Base-by-base conservation (phyloP, 2,329 filamentous ascomycete genomes). In the Bipolaris zeicola region DNA sequence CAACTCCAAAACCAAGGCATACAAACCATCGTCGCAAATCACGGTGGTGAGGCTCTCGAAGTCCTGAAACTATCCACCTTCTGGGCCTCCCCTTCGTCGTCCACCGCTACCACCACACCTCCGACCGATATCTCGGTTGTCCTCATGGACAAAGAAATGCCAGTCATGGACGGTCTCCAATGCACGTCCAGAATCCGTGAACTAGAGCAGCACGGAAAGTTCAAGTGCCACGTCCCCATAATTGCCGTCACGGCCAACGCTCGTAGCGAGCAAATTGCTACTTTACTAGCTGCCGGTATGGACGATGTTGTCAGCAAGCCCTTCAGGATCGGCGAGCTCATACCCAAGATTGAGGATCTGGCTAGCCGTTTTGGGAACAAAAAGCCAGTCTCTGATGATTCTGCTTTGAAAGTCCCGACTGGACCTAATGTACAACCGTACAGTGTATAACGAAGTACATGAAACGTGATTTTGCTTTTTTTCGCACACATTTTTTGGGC, bases 241-340 rank as follows among this genome's bases (percentile, higher is more conserved):
- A 77, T 78, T 26, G 76, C 76, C 0, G 76, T 78, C 16, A 78
- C 76, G 10, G 76, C 76, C 7, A 78, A 78, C 50, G 76, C 76
- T 28, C 52, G 76, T 2, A 70, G 67, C 31, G 76, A 77, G 58
- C 76, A 78, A 61, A 77, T 78, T 43, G 68, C 70, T 3, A 74
- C 75, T 5, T 61, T 78, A 22, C 56, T 76, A 0, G 70, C 62
- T 5, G 76, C 70, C 1, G 76, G 76, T 24, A 77, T 78, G 76
- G 80, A 83, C 57, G 80, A 82, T 62, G 80, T 83, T 3, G 80
- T 83, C 3, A 76, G 72, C 26, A 82, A 83, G 59, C 81, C 81
- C 0, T 83, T 83, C 61, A 70, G 80, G n/a, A 82, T 82, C 31
- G 74, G 75, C 3, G 80, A 82, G 39, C 65, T 83, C 24, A 72